Conservation (phyloP, 305 asterid genomes). For the Solanum hybrid region DNA sequence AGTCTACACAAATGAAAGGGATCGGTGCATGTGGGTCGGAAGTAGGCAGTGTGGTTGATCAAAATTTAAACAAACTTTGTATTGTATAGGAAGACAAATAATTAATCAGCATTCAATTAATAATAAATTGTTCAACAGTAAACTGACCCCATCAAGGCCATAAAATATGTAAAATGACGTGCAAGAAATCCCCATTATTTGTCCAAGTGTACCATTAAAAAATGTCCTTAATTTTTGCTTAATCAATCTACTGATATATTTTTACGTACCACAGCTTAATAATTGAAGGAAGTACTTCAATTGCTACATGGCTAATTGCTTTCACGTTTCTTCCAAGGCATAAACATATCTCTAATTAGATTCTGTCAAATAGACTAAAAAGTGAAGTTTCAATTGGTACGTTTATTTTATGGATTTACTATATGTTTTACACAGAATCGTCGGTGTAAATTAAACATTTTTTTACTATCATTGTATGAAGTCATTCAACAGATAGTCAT, state of each 20-base stretch:
- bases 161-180: constrained; percentile 18
- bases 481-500: not conserved
- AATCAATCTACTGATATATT: not conserved
- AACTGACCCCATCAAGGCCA: not conserved
- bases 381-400: not conserved
- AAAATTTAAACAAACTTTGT: constrained; percentile 20
- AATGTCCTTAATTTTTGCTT: not conserved
- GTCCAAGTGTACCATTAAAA: not conserved
- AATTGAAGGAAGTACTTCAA: not conserved
- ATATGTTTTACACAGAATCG: not conserved
- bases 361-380: not conserved
- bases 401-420: not conserved
- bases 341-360: not conserved
- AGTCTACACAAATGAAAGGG: not conserved
- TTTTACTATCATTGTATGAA: not conserved
- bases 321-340: not conserved
- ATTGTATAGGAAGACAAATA: not conserved
- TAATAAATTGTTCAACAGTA: not conserved
- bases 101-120: not conserved
- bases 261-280: not conserved
- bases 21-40: not conserved
- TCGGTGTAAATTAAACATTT: not conserved
- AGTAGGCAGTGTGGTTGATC: constrained; percentile 43
- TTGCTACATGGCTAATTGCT: not conserved
- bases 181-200: constrained; percentile 21